These are phyloP conservation scores for Gliomastix tumulicola DNA, from an alignment of 2,329 filamentous ascomycete genomes.

Conservation along the genomic window DNA sequence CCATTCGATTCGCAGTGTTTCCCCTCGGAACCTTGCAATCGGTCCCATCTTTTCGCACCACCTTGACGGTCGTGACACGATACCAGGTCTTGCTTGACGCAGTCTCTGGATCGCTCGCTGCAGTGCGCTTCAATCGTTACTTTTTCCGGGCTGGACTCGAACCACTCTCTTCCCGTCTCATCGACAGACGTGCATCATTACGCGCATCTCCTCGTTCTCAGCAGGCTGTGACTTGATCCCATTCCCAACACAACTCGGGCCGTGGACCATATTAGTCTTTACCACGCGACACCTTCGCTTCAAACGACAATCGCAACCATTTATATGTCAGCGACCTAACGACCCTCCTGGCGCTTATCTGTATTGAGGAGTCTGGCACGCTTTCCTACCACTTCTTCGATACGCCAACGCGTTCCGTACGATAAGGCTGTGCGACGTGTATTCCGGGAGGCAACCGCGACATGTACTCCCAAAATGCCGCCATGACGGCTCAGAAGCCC, in stretches of 20 bases:
- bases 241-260: no score
- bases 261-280: no score
- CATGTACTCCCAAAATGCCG: conserved; percentile 79
- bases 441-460: conserved; percentile 6
- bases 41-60: conserved; percentile 5
- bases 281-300: no score
- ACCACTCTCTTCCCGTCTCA: conserved; percentile 19
- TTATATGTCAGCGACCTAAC: no score
- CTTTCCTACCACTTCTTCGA: no score
- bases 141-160: conserved; percentile 42
- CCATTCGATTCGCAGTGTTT: no score
- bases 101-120: conserved; percentile 23
- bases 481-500: conserved; percentile 92
- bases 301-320: no score
- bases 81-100: conserved; percentile 31
- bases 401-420: no score
- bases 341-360: no score
- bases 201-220: conserved; percentile 8
- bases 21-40: no score
- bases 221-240: conserved; percentile 27
- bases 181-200: conserved; percentile 8
- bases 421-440: conserved; percentile 26
- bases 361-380: no score
- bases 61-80: conserved; percentile 29
- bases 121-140: background rate